A percentile compares a stretch with the other conserved stretches of the same genome.
phyloP scores from a whole-genome alignment of 768 basidiomycete species.

The Inosperma sp. region DNA sequence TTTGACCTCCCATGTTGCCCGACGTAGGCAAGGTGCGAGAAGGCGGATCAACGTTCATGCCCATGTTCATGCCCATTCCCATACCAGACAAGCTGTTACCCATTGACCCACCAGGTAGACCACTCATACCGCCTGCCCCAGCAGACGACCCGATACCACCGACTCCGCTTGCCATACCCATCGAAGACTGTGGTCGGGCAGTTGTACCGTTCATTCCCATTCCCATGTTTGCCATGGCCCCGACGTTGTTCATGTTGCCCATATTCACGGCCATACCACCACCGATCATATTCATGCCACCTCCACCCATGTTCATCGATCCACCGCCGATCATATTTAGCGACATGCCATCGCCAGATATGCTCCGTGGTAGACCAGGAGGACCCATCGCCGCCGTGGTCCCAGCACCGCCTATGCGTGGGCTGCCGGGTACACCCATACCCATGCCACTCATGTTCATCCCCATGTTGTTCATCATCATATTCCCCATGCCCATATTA shows the following conservation, averaged over 20 bases:
- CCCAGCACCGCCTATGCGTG: slow-evolving; percentile 15
- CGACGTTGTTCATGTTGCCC: slow-evolving; percentile 11
- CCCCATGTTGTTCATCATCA: slow-evolving; percentile 16
- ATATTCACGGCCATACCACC: slow-evolving; percentile 13
- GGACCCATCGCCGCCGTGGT: slow-evolving; percentile 11
- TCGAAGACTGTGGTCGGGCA: slow-evolving; percentile 7
- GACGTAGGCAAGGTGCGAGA: slow-evolving; percentile 10
- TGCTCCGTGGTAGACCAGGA: slow-evolving; percentile 19
- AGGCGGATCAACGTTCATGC: slow-evolving; percentile 23
- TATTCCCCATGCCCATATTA: slow-evolving; percentile 12
- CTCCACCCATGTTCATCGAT: slow-evolving; percentile 4
- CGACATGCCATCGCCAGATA: slow-evolving; percentile 17
- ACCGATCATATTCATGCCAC: slow-evolving; percentile 11
- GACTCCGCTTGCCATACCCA: slow-evolving; percentile 14
- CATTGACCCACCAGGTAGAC: slow-evolving; percentile 13
- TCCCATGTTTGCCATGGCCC: slow-evolving; percentile 16
- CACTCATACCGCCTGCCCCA: slow-evolving; percentile 12
- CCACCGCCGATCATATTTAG: slow-evolving; percentile 11
- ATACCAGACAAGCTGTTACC: slow-evolving; percentile 4
- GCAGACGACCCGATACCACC: slow-evolving; percentile 6
- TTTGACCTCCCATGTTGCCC: slow-evolving; percentile 7
- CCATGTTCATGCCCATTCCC: slow-evolving; percentile 23
- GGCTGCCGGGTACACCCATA: slow-evolving; percentile 15
- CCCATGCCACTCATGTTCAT: slow-evolving; percentile 5
- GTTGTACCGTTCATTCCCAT: slow-evolving; percentile 13